Evolutionary conservation across 192 early-diverging fungal genomes (phyloP), one percentile per base, ranked within the genome.

Genomic region (Gigaspora rosea): DNA sequence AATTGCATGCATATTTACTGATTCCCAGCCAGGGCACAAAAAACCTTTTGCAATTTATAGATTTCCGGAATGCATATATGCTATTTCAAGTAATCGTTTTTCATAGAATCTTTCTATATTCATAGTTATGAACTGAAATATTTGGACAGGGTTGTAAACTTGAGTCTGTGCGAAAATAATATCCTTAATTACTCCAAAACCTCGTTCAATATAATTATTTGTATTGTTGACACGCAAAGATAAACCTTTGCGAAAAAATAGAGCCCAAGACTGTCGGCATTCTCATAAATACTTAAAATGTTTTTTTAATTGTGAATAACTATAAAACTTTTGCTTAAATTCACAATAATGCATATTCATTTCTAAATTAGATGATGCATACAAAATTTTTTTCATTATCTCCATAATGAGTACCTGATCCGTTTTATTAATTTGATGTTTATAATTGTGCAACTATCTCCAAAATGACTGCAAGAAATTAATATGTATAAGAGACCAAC

Each of bases 71-170:
- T 66, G 64, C 32, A 2, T 66, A 35, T 66, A 18, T 8, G 64
- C 32, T 32, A 66, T 35, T 35, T 0, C 64, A 66, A 66, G 35
- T 18, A 66, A 18, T 8, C 32, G 0, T 32, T 32, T 8, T 32
- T 27, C 32, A 33, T 66, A 66, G 8, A 66, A 66, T 35, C 64
- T 66, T 8, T 66, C 64, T 0, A 66, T 66, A 33, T 35, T 66
- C 6, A 8, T 33, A 15, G 32, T 46, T 66, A 65, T 22, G 22
- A 65, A 57, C 63, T 65, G 9, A 65, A 65, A 65, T n/a, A 65
- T 27, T 15, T 66, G 33, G 0, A 27, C 27, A 66, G n/a, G 35
- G 4, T 66, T 66, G 15, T 66, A 66, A 2, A 6, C 64, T 41
- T 66, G 64, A 8, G 32, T 36, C 7, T 36, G 33, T n/a, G 36